A percentile compares a stretch with the other conserved stretches of the same genome.
Conservation (phyloP, 768 basidiomycete genomes). For the Mycena capillaripes region DNA sequence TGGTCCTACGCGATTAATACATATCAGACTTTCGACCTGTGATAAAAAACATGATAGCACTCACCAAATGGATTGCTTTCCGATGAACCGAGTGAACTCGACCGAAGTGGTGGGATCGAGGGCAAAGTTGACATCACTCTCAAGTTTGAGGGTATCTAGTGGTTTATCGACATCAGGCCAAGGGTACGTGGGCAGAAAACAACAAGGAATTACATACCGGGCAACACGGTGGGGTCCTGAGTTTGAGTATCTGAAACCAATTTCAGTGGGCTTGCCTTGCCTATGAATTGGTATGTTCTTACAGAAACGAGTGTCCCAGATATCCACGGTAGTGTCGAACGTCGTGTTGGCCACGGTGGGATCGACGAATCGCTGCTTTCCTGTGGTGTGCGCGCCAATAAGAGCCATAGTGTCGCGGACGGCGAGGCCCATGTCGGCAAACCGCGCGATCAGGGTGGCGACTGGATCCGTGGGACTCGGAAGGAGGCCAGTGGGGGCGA, state of each 20-base stretch:
- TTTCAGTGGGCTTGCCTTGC: not conserved
- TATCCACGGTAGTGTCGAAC: not conserved
- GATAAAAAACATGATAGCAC: not conserved
- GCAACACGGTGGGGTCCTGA: not conserved
- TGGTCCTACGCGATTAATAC: not conserved
- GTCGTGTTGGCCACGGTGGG: not conserved
- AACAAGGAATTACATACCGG: not conserved
- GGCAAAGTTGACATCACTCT: not conserved
- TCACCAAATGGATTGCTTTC: not conserved
- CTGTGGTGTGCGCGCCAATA: constrained; percentile 27
- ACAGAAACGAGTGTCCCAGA: constrained; percentile 1
- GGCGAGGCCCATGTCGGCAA: constrained; percentile 30
- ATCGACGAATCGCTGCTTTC: constrained; percentile 29
- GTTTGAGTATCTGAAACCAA: not conserved
- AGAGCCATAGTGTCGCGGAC: constrained; percentile 28
- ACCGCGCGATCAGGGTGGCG: constrained; percentile 10
- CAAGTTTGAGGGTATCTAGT: not conserved
- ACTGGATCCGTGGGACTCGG: constrained; percentile 20
- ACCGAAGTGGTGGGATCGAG: not conserved
- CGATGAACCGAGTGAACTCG: not conserved
- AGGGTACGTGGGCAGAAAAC: not conserved
- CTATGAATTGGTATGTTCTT: not conserved
- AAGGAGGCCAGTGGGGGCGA: constrained; percentile 21
- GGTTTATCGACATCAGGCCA: no score
- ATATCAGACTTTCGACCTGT: no score